Evolutionary conservation across 2,329 filamentous ascomycete genomes (phyloP), one percentile per base, ranked within the genome.

Genomic region (Aureobasidium pullulans): DNA sequence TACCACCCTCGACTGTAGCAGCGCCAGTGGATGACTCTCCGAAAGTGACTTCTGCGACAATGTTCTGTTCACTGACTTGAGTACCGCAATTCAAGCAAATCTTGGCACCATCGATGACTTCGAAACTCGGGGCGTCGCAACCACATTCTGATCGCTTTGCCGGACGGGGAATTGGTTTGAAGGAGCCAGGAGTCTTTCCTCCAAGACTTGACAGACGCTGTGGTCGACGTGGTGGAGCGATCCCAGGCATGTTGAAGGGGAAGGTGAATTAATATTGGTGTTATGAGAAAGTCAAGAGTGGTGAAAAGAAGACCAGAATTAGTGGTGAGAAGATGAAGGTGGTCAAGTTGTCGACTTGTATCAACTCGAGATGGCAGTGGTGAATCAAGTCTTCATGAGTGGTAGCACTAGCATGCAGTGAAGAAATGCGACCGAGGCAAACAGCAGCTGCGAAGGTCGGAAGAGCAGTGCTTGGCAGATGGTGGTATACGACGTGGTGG

Each of bases 11-110:
- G 16, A 96, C 90, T 53, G 95, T 83, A 56, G 93, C 92, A 50
- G 89, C 90, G 67, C 94, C 94, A 36, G 84, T 86, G 0, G 89
- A 84, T 31, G 85, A 88, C 76, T 99, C 93, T 64, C 91, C 91
- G 69, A 97, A 99, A 23, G 87, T 87, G 63, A 97, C 84, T 72
- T 99, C 94, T 50, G 90, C 84, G 61, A 96, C 92, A 63, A 97
- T 96, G 69, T 95, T 91, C 70, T 85, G 86, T 69, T 95, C 88
- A 66, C 89, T 87, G 59, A 93, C 84, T 65, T 96, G 84, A 62
- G 84, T 86, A 80, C 91, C 93, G 73, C 94, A 97, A 48, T 84
- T 87, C 62, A 85, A 84, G 75, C 94, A 97, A 65, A 89, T 79
- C 63, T 77, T 75, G 62, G 77, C 64, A 57, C 71, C 72, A 52